Evolutionary conservation across 1,284 basidiomycete genomes (phyloP).

Genomic region (Vanrija pseudolonga): DNA sequence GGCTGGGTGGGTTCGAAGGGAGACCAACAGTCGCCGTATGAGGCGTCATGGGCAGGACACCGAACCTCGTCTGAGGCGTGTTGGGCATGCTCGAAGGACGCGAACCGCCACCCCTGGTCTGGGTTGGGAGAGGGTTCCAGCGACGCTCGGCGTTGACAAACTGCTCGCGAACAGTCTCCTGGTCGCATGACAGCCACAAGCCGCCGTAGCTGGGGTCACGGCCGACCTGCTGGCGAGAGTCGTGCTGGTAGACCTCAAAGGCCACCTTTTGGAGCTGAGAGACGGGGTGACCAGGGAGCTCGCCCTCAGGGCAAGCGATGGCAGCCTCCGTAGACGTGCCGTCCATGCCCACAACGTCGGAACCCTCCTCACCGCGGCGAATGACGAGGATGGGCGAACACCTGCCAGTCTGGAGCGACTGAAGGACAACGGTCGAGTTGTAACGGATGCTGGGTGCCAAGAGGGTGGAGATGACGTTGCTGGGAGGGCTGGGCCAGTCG

Average conservation of each 20-base stretch:
- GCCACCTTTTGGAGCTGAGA: slow-evolving; percentile 91
- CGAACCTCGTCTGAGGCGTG: slow-evolving; percentile 37
- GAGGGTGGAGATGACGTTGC: slow-evolving; percentile 63
- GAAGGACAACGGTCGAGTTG: slow-evolving; percentile 91
- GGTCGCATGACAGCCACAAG: slow-evolving; percentile 41
- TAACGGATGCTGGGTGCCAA: slow-evolving; percentile 72
- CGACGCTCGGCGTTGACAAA: slow-evolving; percentile 27
- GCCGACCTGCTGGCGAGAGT: slow-evolving; percentile 14
- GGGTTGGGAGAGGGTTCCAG: slow-evolving; percentile 26
- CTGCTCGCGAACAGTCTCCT: slow-evolving; percentile 34
- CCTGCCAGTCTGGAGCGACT: slow-evolving; percentile 88
- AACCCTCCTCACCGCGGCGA: slow-evolving; percentile 86
- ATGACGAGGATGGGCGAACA: slow-evolving; percentile 90
- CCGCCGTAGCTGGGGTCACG: slow-evolving; percentile 30
- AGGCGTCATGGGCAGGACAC: slow-evolving; percentile 48
- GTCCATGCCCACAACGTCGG: slow-evolving; percentile 80
- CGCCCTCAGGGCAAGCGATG: slow-evolving; percentile 63
- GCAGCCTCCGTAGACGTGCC: slow-evolving; percentile 25
- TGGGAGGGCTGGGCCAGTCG: slow-evolving; percentile 65
- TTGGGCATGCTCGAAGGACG: slow-evolving; percentile 34
- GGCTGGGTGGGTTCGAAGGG: slow-evolving; percentile 41
- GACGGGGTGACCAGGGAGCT: slow-evolving; percentile 87
- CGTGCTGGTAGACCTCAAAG: slow-evolving; percentile 75
- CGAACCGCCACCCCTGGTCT: slow-evolving; percentile 9
- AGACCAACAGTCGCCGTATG: slow-evolving; percentile 27